Conservation (phyloP, 1,284 basidiomycete species). For the Amylostereum areolatum region DNA sequence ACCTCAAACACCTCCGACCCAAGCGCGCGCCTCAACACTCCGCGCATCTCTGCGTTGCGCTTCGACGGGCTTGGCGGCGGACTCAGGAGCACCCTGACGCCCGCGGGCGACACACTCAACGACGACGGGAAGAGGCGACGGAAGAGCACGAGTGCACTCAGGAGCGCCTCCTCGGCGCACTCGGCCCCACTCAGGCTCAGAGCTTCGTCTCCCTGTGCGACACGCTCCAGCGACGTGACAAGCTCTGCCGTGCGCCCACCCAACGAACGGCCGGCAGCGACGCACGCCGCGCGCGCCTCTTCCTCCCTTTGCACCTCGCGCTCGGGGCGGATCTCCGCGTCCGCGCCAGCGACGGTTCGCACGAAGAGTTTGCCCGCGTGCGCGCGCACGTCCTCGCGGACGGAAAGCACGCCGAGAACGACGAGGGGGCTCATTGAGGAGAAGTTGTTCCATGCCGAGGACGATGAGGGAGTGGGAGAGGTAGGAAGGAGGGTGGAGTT, state of each 20-base stretch:
- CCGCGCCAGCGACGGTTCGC: constrained; percentile 9
- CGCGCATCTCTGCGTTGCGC: constrained; percentile 32
- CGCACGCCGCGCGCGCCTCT: constrained; percentile 35
- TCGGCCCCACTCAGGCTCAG: constrained; percentile 20
- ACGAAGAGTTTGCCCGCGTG: constrained; percentile 12
- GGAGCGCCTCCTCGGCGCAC: constrained; percentile 34
- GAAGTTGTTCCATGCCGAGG: background rate
- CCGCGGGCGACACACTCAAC: constrained; percentile 23
- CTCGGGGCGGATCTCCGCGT: constrained; percentile 10
- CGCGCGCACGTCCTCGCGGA: constrained; percentile 36
- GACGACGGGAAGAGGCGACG: constrained; percentile 47
- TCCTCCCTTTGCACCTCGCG: constrained; percentile 26
- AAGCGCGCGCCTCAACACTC: constrained; percentile 42
- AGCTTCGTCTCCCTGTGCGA: constrained; percentile 34
- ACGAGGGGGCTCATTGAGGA: constrained; percentile 32
- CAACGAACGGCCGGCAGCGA: constrained; percentile 54
- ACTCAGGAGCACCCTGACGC: constrained; percentile 39
- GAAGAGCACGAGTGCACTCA: constrained; percentile 53
- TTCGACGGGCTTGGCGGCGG: constrained; percentile 52
- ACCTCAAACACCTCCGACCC: constrained; percentile 60
- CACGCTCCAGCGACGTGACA: constrained; percentile 46
- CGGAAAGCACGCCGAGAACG: constrained; percentile 47
- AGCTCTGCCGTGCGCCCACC: constrained; percentile 50
- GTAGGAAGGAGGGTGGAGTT: background rate
- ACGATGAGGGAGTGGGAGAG: background rate